A percentile compares a stretch with the other conserved stretches of the same genome.
phyloP scores from a whole-genome alignment of 202 grass and related monocot genomes.

The Elaeis oleifera region DNA sequence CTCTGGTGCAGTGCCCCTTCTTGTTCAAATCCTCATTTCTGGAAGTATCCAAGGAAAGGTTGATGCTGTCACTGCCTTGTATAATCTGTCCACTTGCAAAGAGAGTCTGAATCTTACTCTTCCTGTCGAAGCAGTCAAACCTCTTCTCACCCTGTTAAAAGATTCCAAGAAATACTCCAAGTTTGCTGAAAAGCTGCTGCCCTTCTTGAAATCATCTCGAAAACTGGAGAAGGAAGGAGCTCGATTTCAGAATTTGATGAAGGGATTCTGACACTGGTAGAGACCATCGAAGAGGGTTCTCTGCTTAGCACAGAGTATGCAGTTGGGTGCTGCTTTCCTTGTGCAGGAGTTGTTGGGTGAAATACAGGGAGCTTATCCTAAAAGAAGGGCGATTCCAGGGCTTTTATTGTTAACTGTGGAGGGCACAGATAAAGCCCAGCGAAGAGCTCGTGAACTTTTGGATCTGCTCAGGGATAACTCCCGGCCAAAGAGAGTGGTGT shows the following conservation, averaged over 20 bases:
- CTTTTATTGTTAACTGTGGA: slow-evolving; percentile 19
- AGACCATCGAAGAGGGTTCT: slow-evolving; percentile 26
- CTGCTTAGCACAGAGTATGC: slow-evolving; percentile 20
- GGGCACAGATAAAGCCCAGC: slow-evolving; percentile 17
- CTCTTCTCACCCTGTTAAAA: slow-evolving; percentile 23
- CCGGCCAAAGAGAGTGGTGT: slow-evolving; percentile 4
- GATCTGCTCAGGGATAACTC: slow-evolving; percentile 15
- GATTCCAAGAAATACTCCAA: slow-evolving; percentile 25
- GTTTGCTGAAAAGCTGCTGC: slow-evolving; percentile 18
- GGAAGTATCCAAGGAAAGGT: slow-evolving; percentile 27
- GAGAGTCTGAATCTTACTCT: slow-evolving; percentile 11
- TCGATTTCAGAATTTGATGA: slow-evolving; percentile 12
- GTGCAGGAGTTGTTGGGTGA: slow-evolving; percentile 10
- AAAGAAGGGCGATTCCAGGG: slow-evolving; percentile 22
- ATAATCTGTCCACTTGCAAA: slow-evolving; percentile 22
- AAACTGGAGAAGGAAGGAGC: slow-evolving; percentile 15
- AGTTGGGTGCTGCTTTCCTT: slow-evolving; percentile 26
- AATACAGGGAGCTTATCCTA: slow-evolving; percentile 18
- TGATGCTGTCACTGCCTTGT: slow-evolving; percentile 23
- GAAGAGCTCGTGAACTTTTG: slow-evolving; percentile 13
- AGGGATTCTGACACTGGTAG: slow-evolving; percentile 20
- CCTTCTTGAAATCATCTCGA: slow-evolving; percentile 14
- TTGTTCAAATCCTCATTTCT: slow-evolving; percentile 17
- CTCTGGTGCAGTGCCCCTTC: slow-evolving; percentile 22
- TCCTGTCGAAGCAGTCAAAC: slow-evolving; percentile 19